Base-by-base conservation (phyloP, 352 stramenopile species). In the Phytopythium aichiense region DNA sequence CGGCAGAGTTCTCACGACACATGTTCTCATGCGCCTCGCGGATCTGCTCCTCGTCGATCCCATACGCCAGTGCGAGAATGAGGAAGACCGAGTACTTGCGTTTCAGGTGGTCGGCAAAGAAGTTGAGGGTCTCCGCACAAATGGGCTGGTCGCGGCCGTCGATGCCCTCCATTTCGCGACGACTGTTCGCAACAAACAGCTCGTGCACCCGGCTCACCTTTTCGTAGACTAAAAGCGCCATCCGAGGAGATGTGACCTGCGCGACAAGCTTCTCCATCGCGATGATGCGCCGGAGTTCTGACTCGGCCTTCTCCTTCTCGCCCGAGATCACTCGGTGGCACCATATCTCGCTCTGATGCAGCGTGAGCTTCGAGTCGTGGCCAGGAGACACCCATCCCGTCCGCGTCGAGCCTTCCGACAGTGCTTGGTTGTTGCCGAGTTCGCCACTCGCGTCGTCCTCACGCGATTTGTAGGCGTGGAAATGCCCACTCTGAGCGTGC, bases 201-300 rank as follows among this genome's bases (percentile, higher is more conserved):
- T 95, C 86, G 49, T 95, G 84, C n/a, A 95, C 86, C 16, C 86
- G 81, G 42, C 84, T 93, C 25, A 95, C 86, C 67, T 95, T 95
- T 54, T 95, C 86, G 59, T 95, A 95, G 45, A 95, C 86, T 4
- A 95, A 67, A 33, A 95, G 65, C n/a, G 86, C 86, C 86, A 95
- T 95, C 12, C 79, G 66, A 18, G 84, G 72, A 56, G 74, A 84
- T 7, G 82, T 91, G 33, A 95, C 84, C 69, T 95, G 84, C 11
- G 71, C 68, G 8, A 95, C 84, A 2, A 95, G 67, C 56, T 92
- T 93, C 58, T 95, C 84, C 86, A 95, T 95, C 3, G 86, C 86
- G 20, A 92, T 63, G 58, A 95, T 91, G 43, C 86, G 79, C 9
- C 86, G 72, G 25, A 93, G 75, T 65, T 95, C 86, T 12, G 84